Base-by-base conservation (phyloP, 345 rosid species). In the Trapa incisa region DNA sequence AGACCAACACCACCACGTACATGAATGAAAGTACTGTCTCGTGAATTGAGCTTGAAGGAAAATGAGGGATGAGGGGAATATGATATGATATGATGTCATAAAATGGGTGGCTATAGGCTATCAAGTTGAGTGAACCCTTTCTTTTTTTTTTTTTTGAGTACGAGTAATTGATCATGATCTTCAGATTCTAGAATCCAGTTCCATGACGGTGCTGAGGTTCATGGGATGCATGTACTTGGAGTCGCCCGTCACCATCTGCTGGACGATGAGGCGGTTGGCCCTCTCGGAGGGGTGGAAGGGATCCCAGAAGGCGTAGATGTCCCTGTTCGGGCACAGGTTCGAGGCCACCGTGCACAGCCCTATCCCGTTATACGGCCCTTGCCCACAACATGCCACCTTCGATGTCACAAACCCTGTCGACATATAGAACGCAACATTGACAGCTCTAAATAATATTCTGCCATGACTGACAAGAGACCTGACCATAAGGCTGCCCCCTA, bases 301-400 rank as follows among this genome's bases (percentile, higher is more conserved):
- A 67, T 94, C 99, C 99, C 99, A 94, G 60, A 91, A 94, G 3
- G 84, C 97, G 69, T 81, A 86, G 9, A 68, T 13, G 10, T 83
- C 78, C 47, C 97, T 77, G 76, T 91, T 84, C 0, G 80, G 80
- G 74, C 99, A 94, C 77, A 94, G 68, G 76, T 85, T 91, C 39
- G 97, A 94, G 22, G 77, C 66, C 16, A 52, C 2, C 0, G 96
- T 91, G 80, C 99, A 94, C 36, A 91, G 75, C 50, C 97, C 96
- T 1, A 91, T 68, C 48, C 97, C 97, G 77, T 94, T 94, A 67
- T 77, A 86, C 0, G 85, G 96, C 22, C 99, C 99, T 80, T 94
- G 99, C 4, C 97, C 97, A 36, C 99, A 94, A 39, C 99, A 94
- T 11, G 99, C 99, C 41, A 82, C 63, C 70, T 89, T 81, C 1